Base-by-base conservation (phyloP, 805 yeast species). In the Citeromyces nyonsensis region DNA sequence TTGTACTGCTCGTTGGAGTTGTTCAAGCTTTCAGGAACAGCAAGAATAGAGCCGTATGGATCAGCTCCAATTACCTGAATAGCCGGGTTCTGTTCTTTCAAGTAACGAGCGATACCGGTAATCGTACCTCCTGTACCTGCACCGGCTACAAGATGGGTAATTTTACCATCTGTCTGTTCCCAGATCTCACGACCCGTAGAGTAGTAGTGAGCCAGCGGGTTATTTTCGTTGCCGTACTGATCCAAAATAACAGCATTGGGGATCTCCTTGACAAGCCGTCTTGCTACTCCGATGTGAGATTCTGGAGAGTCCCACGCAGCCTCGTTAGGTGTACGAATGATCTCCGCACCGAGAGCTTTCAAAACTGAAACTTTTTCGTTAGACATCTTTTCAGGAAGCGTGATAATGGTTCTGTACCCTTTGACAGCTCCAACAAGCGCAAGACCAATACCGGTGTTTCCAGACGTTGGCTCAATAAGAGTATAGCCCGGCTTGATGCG, bases 51-150 rank as follows among this genome's bases (percentile, higher is more conserved):
- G 24, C 94, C 94, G 40, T 69, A 62, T 26, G 94, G 94, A 57
- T 82, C 94, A 28, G 93, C 94, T 42, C 78, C 94, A 32, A 76
- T 65, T 28, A 82, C 68, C 36, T 61, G 52, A 39, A 82, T 60
- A 10, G 69, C 56, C 15, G 73, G 57, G 53, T 79, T 66, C 52
- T 76, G 66, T 51, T 73, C 81, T 59, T 81, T 81, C 51, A 82
- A 63, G 44, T 74, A 83, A 43, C 62, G 65, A 35, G 91, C 71
- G 43, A 80, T 79, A 59, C 94, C 94, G 33, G 81, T 61, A 49
- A 82, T 76, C 34, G 94, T 82, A 57, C 94, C 94, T 56, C 94
- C 94, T 36, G 94, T 82, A 57, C 94, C 94, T 6, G 94, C 94
- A 52, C 94, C 94, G 26, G 94, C 94, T 34, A 83, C 79, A 29